Evolutionary conservation across 768 basidiomycete species (phyloP), one percentile per base, ranked within the genome.

Genomic region (Hygrophorus russula): DNA sequence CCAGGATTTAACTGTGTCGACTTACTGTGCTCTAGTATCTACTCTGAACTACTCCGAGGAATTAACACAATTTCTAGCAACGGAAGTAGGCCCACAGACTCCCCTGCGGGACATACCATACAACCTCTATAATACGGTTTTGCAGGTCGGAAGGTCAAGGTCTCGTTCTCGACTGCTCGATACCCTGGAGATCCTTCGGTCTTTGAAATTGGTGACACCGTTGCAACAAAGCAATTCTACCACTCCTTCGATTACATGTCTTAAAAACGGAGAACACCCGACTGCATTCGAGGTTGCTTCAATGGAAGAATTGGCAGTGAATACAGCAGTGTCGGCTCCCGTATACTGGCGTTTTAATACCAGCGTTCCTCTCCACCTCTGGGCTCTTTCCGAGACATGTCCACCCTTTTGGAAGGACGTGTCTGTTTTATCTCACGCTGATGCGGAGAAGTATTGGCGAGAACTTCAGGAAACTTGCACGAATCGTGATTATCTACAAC

Each of bases 11-110:
- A 70, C 86, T 0, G 57, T 89, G 17, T 67, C 64, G n/a, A 61
- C 75, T 1, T 86, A 79, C 56, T 82, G 78, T 46, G 67, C 78
- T 2, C 53, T 84, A 12, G 68, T 89, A 11, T 70, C 82, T 12
- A 64, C 75, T 8, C 55, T 74, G n/a, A 54, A 60, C 6, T 68
- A 79, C 45, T 70, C 71, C 46, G 75, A 81, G 12, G 74, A 76
- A 9, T 66, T 92, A 11, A 64, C 66, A 13, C 51, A 61, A 4
- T 69, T 75, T 18, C 61, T 89, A 40, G 55, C 58, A 1, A 69
- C 69, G 2, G 67, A 70, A 1, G 63, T 66, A 19, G 77, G 76
- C 3, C 59, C 63, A 9, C 57, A 66, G 35, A 77, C 65, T 1
- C 63, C 65, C 4, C 61, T 90, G 9, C 67, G 65, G 17, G 66